Conservation (phyloP, 2,329 filamentous ascomycete genomes). For the Trichoderma sp. region DNA sequence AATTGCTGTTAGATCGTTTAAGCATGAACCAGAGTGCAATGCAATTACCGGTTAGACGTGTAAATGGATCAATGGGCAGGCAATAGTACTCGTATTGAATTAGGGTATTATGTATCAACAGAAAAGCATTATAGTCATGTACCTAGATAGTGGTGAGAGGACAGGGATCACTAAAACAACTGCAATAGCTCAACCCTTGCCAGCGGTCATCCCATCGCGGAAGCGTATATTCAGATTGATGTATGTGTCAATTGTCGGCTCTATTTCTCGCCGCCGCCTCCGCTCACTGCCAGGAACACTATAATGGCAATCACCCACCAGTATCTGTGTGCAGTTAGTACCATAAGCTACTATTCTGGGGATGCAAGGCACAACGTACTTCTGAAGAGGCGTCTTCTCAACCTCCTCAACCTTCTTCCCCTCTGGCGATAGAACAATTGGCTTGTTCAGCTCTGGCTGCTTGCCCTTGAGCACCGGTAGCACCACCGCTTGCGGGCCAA, state of each 20-base stretch:
- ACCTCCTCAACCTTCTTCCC: constrained; percentile 56
- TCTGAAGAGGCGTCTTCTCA: constrained; percentile 65
- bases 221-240: neutral
- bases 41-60: neutral
- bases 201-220: neutral
- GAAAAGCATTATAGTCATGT: neutral
- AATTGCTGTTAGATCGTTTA: neutral
- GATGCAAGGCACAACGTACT: constrained; percentile 47
- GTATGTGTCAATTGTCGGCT: constrained; percentile 22
- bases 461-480: constrained; percentile 48
- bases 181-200: too few relatives aligned
- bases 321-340: constrained; percentile 52
- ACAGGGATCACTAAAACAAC: neutral
- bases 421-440: constrained; percentile 59
- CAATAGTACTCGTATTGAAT: neutral
- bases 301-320: constrained; percentile 63
- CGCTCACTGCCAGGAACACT: constrained; percentile 52
- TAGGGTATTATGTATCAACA: neutral
- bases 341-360: neutral
- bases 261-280: constrained; percentile 52
- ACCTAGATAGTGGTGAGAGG: neutral
- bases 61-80: neutral
- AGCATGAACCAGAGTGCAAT: neutral
- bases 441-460: constrained; percentile 61
- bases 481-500: constrained; percentile 59